Evolutionary conservation across 2,329 filamentous ascomycete species (phyloP).

Genomic region (Pseudogymnoascus sp.): DNA sequence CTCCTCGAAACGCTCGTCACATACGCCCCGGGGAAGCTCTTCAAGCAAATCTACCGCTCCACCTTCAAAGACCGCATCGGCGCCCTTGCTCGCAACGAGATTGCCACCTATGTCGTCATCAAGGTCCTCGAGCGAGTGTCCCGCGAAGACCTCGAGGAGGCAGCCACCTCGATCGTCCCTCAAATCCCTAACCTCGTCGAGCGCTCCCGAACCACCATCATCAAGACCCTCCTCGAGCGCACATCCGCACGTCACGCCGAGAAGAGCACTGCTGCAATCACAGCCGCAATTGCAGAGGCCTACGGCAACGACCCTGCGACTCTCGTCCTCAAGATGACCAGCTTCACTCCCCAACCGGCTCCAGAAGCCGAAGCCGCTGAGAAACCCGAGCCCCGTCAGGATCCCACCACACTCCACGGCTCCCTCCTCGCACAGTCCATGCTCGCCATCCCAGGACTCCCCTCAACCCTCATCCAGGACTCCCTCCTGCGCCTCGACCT

Average conservation of each 20-base stretch:
- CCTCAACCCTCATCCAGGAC: conserved; percentile 64
- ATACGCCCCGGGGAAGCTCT: conserved; percentile 74
- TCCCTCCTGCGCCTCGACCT: conserved; percentile 53
- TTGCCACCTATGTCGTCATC: conserved; percentile 80
- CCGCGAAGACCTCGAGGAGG: conserved; percentile 73
- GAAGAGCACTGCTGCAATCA: conserved; percentile 39
- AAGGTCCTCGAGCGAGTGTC: conserved; percentile 74
- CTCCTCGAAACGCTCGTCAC: conserved; percentile 80
- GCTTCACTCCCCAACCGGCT: conserved; percentile 42
- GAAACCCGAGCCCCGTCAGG: conserved; percentile 25
- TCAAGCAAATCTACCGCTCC: conserved; percentile 77
- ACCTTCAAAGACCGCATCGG: conserved; percentile 74
- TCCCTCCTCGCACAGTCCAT: conserved; percentile 75
- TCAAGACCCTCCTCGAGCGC: conserved; percentile 76
- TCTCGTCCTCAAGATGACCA: conserved; percentile 52
- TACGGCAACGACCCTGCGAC: conserved; percentile 42
- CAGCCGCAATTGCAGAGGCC: conserved; percentile 44
- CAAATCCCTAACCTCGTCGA: conserved; percentile 66
- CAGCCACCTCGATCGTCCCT: conserved; percentile 62
- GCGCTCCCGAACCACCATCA: conserved; percentile 66
- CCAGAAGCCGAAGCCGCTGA: conserved; percentile 30
- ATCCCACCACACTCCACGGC: conserved; percentile 55
- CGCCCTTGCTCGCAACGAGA: conserved; percentile 78
- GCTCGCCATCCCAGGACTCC: conserved; percentile 61
- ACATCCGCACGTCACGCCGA: conserved; percentile 60